Percentiles rank a stretch among this genome's conserved stretches.
Evolutionary conservation across 257 asterid genomes (phyloP).

Genomic region (Solanum peruvianum): DNA sequence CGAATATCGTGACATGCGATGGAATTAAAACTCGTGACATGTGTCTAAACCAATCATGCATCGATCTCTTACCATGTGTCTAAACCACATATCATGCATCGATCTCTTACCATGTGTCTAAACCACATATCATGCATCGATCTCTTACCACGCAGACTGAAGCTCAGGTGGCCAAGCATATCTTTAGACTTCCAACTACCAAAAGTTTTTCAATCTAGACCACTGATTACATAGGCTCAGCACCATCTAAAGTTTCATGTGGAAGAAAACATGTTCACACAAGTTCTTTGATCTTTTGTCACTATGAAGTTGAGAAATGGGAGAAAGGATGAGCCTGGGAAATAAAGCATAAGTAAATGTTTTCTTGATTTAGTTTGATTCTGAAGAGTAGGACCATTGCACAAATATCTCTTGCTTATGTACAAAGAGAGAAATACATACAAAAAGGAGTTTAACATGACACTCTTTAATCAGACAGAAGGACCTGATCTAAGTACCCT

Average conservation of each 20-base stretch:
- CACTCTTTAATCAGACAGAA: slow-evolving; percentile 27
- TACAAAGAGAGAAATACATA: slow-evolving; percentile 9
- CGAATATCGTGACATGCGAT: not conserved
- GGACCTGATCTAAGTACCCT: slow-evolving; percentile 83
- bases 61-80: too few species aligned
- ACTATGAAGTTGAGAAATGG: not conserved
- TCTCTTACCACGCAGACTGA: not conserved
- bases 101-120: not conserved
- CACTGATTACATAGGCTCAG: too few species aligned
- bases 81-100: not conserved
- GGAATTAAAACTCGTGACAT: not conserved
- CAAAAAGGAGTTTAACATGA: not conserved
- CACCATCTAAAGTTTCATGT: not conserved
- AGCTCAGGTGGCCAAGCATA: not conserved
- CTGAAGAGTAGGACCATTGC: not conserved
- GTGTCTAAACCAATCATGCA: not conserved
- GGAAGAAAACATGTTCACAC: not conserved
- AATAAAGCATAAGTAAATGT: not conserved
- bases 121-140: not conserved
- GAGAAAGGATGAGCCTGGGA: not conserved
- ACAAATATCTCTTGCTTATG: not conserved
- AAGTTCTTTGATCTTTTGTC: not conserved
- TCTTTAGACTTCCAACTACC: not conserved
- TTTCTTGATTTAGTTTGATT: not conserved
- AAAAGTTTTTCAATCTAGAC: not conserved